Evolutionary conservation across 2,329 filamentous ascomycete genomes (phyloP).

Genomic region (Scytalidium sp.): DNA sequence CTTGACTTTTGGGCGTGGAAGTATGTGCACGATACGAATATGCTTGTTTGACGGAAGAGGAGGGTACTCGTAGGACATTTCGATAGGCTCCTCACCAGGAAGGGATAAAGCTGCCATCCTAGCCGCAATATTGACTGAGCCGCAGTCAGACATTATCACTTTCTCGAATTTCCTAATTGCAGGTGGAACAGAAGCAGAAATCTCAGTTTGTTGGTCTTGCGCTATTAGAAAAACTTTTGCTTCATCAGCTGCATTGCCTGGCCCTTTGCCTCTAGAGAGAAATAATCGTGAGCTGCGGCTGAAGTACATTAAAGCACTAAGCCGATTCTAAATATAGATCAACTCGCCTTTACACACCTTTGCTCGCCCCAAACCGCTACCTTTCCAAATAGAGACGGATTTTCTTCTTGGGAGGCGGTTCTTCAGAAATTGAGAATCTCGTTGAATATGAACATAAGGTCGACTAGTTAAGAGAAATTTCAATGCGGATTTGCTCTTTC

Average conservation of each 20-base stretch:
- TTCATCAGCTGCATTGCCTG: neutral
- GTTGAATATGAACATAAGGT: too few species aligned
- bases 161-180: neutral
- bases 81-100: neutral
- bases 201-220: neutral
- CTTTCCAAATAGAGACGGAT: neutral
- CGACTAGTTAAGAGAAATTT: too few species aligned
- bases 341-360: neutral
- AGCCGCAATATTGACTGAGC: neutral
- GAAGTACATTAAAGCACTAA: neutral
- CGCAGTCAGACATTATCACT: neutral
- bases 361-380: neutral
- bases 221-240: neutral
- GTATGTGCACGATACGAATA: neutral
- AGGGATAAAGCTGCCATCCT: neutral
- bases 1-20: neutral
- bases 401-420: too few species aligned
- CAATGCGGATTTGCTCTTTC: too few species aligned
- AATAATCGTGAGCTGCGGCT: neutral
- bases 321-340: neutral
- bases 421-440: neutral
- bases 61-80: neutral
- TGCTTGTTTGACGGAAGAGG: neutral
- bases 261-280: neutral
- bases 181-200: neutral